Base-by-base conservation (phyloP, 805 yeast genomes). In the Yarrowia keelungensis region DNA sequence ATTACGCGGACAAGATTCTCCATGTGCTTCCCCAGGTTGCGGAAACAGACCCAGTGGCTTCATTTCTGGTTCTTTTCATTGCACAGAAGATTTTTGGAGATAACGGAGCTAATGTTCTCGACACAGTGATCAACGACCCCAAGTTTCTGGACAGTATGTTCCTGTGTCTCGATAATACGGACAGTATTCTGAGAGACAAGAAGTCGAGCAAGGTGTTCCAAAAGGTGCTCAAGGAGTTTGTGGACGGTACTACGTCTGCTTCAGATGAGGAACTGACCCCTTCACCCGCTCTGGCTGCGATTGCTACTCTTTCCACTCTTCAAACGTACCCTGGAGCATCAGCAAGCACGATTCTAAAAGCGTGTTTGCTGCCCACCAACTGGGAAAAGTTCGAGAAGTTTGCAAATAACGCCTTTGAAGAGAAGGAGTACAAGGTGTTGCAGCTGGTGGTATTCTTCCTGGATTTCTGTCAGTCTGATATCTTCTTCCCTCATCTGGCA, bases 181-280 rank as follows among this genome's bases (percentile, higher is more conserved):
- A 49, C 11, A 47, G 47, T 26, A 38, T 62, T 38, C 26, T 62
- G 46, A 16, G 50, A 10, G 54, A 49, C 47, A 59, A 35, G 8
- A 49, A 47, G 38, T 47, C 56, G 11, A 62, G 67, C 73, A 80
- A 80, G 70, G 92, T 94, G 1, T 88, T 89, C 71, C 81, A 83
- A 69, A 86, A 86, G 69, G 85, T 92, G 1, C 86, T 87, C 42
- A 97, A 97, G 1, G 79, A 81, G 45, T 95, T 91, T 75, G 77
- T 85, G 38, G 74, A 80, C 41, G 84, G 56, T 8, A 62, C 54
- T 8, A 35, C 35, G 11, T 39, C 47, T 3, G 47, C n/a, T 32
- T n/a, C 49, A 1, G 49, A 56, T 3, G 67, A 61, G 19, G 54
- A 49, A 4, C 56, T 45, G 15, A 47, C 54, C 2, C 56, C 67